Conservation (phyloP, 164 flowering plant genomes). For the Kalanchoe fedtschenkoi region DNA sequence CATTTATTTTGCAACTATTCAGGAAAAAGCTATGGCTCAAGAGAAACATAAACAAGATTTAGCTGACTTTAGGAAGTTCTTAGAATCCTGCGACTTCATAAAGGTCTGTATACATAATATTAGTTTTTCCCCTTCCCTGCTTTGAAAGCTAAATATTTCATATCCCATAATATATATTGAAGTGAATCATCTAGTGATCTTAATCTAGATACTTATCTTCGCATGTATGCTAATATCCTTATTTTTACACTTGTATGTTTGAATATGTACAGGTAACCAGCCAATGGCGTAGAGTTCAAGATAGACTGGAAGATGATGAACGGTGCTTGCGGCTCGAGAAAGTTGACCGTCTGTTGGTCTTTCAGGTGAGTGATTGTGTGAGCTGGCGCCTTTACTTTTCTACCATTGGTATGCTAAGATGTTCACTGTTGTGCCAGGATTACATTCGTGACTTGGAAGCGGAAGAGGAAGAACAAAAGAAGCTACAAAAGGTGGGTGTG, state of each 20-base stretch:
- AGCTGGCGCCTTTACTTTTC: background rate
- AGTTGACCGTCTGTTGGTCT: conserved; percentile 74
- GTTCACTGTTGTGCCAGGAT: conserved; percentile 39
- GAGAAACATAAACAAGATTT: conserved; percentile 70
- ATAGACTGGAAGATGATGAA: conserved; percentile 90
- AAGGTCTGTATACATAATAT: conserved; percentile 34
- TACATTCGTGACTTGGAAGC: conserved; percentile 80
- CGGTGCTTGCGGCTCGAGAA: conserved; percentile 82
- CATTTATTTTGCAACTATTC: conserved; percentile 5
- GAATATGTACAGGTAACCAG: conserved; percentile 46
- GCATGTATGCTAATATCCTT: background rate
- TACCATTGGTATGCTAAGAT: conserved; percentile 8
- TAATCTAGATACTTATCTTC: background rate
- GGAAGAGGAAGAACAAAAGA: conserved; percentile 92
- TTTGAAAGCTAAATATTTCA: background rate
- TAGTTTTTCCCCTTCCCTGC: background rate
- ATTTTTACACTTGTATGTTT: background rate
- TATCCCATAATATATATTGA: background rate
- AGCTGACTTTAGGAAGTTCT: conserved; percentile 59
- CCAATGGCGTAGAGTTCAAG: conserved; percentile 92
- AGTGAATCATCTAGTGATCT: too few relatives aligned
- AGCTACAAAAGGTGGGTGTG: conserved; percentile 63
- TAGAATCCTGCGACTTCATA: conserved; percentile 85
- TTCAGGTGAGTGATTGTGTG: conserved; percentile 36
- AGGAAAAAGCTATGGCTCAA: conserved; percentile 80